phyloP scores from a whole-genome alignment of 805 yeast genomes.

The Wickerhamiella occidentalis region DNA sequence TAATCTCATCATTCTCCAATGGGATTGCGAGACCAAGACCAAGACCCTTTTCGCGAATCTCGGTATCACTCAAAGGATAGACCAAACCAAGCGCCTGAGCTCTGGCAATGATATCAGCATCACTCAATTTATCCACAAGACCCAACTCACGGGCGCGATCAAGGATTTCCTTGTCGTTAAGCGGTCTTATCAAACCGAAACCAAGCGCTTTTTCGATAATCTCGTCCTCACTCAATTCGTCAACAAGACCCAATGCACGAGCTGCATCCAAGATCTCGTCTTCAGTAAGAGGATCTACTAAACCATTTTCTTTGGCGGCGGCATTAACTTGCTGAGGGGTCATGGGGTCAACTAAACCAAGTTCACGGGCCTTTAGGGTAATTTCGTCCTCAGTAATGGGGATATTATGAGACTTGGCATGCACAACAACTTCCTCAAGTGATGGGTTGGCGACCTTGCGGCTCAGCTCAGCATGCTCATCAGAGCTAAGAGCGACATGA shows the following conservation, averaged over 20 bases:
- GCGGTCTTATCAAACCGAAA: neutral
- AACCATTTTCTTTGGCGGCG: constrained; percentile 13
- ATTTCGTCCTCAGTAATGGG: constrained; percentile 35
- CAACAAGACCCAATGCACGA: constrained; percentile 12
- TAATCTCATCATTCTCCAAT: constrained; percentile 5
- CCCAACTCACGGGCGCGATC: constrained; percentile 22
- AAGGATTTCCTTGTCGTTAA: constrained; percentile 37
- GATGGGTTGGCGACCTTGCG: neutral
- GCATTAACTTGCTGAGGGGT: constrained; percentile 8
- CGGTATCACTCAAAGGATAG: constrained; percentile 11
- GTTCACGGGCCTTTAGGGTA: neutral
- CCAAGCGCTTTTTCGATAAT: constrained; percentile 4
- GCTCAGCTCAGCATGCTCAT: neutral
- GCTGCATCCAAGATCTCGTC: constrained; percentile 5
- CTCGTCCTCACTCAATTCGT: constrained; percentile 2
- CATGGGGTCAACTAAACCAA: constrained; percentile 17
- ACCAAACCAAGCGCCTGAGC: constrained; percentile 20
- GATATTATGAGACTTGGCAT: neutral
- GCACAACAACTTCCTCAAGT: neutral
- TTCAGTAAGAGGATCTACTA: constrained; percentile 11
- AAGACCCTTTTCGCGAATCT: constrained; percentile 13
- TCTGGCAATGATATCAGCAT: constrained; percentile 12
- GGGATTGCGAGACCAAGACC: constrained; percentile 12
- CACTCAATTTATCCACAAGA: constrained; percentile 14
- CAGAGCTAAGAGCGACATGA: neutral